A percentile compares a stretch with the other conserved stretches of the same genome.
These are phyloP conservation scores for Capsella bursapastoris DNA, from an alignment of 345 rosid species.

Conservation along the genomic window DNA sequence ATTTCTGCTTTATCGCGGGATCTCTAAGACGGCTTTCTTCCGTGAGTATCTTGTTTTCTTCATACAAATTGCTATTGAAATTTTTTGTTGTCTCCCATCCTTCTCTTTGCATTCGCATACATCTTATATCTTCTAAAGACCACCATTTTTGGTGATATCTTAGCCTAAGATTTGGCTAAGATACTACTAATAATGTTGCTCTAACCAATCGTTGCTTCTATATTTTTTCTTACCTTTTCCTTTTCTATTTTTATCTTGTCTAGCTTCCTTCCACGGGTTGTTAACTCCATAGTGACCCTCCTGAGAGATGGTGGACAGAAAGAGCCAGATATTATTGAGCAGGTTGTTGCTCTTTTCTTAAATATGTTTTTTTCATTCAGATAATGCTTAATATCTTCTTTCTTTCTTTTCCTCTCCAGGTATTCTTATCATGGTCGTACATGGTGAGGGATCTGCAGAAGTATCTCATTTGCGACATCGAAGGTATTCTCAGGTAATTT, in stretches of 20 bases:
- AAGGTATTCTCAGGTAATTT: constrained; percentile 65
- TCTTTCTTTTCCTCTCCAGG: constrained; percentile 48
- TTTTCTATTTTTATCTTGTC: constrained; percentile 24
- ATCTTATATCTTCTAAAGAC: too few species aligned
- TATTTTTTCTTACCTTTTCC: not conserved
- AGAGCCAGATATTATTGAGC: constrained; percentile 84
- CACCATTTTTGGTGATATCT: too few species aligned
- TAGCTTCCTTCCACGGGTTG: constrained; percentile 70
- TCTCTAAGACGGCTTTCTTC: constrained; percentile 61
- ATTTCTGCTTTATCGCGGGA: constrained; percentile 78
- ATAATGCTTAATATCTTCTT: not conserved
- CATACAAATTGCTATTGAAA: too few species aligned
- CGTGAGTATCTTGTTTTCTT: too few species aligned
- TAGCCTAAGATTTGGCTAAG: too few species aligned
- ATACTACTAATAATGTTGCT: too few species aligned
- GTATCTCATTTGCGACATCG: constrained; percentile 58
- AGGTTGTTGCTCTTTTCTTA: constrained; percentile 49
- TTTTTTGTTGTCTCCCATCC: too few species aligned
- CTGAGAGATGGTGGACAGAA: constrained; percentile 72
- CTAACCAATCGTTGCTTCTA: too few species aligned
- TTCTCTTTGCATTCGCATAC: too few species aligned
- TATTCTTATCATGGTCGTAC: constrained; percentile 67
- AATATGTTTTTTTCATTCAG: not conserved
- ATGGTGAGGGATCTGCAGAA: constrained; percentile 71
- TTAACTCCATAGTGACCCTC: constrained; percentile 58